Evolutionary conservation across 106 monocot species (phyloP).

Genomic region (Dioscorea alata): DNA sequence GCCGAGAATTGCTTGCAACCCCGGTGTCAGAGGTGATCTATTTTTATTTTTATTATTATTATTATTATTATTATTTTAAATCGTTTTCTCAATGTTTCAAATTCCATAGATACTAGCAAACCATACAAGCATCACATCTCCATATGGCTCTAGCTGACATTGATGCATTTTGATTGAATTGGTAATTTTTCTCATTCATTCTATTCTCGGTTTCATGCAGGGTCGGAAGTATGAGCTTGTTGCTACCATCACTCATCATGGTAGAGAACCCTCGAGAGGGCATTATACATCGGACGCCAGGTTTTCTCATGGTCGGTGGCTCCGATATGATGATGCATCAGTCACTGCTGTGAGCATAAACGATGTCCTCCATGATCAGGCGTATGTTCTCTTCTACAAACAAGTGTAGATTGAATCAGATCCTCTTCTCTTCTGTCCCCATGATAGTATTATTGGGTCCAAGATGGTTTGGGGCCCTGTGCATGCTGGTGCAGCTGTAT

Average conservation of each 20-base stretch:
- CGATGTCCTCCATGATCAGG: slow-evolving; percentile 74
- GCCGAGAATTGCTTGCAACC: slow-evolving; percentile 69
- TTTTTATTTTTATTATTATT: not conserved
- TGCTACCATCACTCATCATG: slow-evolving; percentile 68
- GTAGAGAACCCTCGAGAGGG: slow-evolving; percentile 60
- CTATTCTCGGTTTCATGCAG: slow-evolving; percentile 14
- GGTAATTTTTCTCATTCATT: too few relatives aligned
- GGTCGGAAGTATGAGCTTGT: slow-evolving; percentile 66
- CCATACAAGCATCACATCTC: too few relatives aligned
- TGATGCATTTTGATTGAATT: too few relatives aligned
- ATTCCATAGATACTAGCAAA: too few relatives aligned
- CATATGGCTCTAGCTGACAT: too few relatives aligned
- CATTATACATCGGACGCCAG: slow-evolving; percentile 69
- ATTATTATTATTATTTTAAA: too few relatives aligned
- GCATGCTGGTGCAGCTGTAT: not conserved
- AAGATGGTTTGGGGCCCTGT: not conserved
- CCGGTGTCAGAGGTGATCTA: slow-evolving; percentile 65
- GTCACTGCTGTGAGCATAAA: slow-evolving; percentile 30
- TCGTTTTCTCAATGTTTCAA: too few relatives aligned
- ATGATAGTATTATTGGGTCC: not conserved
- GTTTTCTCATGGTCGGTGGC: slow-evolving; percentile 48
- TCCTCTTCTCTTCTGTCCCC: not conserved
- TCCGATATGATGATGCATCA: slow-evolving; percentile 58
- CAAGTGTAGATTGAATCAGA: slow-evolving; percentile 25
- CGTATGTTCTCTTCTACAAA: slow-evolving; percentile 69